phyloP scores from a whole-genome alignment of 495 filamentous ascomycete species.

The Aspergillus homomorphus region DNA sequence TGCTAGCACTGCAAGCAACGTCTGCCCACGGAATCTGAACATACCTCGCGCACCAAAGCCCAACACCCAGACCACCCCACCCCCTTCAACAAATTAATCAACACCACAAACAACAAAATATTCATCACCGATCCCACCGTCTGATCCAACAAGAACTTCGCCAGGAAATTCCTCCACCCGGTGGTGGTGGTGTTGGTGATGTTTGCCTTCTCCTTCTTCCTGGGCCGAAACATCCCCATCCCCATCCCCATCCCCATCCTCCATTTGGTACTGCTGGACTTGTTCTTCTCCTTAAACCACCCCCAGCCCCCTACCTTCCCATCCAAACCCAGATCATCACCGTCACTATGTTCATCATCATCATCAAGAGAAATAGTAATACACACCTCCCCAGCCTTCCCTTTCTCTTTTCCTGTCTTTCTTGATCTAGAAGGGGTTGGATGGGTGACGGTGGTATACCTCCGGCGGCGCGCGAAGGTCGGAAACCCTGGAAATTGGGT shows the following conservation, averaged over 20 bases:
- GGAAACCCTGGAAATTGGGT: constrained; percentile 48
- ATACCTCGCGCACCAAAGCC: constrained; percentile 39
- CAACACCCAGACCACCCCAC: constrained; percentile 20
- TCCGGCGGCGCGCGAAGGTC: neutral
- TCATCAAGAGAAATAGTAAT: neutral
- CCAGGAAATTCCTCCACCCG: constrained; percentile 61
- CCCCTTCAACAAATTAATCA: constrained; percentile 54
- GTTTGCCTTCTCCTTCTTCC: too few species aligned
- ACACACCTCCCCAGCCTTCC: neutral
- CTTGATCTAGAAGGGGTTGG: neutral
- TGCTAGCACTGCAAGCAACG: too few species aligned
- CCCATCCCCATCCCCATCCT: too few species aligned
- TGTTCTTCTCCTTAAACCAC: too few species aligned
- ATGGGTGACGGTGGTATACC: neutral
- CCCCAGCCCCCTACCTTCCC: too few species aligned
- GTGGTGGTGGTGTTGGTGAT: neutral
- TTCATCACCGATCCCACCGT: constrained; percentile 73
- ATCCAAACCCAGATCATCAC: too few species aligned
- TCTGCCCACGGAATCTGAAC: constrained; percentile 14
- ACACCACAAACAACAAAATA: constrained; percentile 67
- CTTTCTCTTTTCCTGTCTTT: constrained; percentile 18
- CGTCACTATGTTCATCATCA: too few species aligned
- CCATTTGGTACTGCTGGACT: too few species aligned
- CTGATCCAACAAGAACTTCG: constrained; percentile 84
- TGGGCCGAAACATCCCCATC: too few species aligned